Evolutionary conservation across 2,329 filamentous ascomycete species (phyloP).

Genomic region (Fusarium setosum): DNA sequence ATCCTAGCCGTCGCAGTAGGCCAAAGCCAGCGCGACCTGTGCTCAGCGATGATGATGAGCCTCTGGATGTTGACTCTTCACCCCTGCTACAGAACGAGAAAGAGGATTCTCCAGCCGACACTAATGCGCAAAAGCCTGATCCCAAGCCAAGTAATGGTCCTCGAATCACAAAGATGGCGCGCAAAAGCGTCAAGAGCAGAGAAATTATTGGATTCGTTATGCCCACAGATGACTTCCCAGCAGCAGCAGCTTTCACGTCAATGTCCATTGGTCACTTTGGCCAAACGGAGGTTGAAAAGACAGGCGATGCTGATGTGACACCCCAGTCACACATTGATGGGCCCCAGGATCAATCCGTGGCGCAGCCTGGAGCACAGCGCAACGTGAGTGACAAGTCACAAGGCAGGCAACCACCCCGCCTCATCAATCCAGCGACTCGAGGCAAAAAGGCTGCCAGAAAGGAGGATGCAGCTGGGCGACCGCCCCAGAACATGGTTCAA

Average conservation of each 20-base stretch:
- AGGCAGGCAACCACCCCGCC: conserved; percentile 33
- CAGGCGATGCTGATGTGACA: not conserved
- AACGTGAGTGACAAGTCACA: conserved; percentile 13
- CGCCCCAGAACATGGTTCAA: conserved; percentile 56
- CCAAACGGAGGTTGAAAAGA: not conserved
- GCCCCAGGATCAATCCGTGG: not conserved
- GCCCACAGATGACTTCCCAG: conserved; percentile 22
- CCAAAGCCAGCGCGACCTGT: conserved; percentile 7
- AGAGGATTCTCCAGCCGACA: no score
- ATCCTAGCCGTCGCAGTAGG: conserved; percentile 17
- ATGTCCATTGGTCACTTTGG: conserved; percentile 8
- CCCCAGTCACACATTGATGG: not conserved
- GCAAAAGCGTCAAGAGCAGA: conserved; percentile 58
- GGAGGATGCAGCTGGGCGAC: conserved; percentile 62
- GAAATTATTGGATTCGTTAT: conserved; percentile 58
- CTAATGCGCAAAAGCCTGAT: conserved; percentile 4
- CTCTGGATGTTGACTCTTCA: not conserved
- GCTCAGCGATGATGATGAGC: conserved; percentile 22
- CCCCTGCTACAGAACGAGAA: not conserved
- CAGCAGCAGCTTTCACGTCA: conserved; percentile 31
- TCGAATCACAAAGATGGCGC: conserved; percentile 52
- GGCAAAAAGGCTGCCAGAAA: conserved; percentile 65
- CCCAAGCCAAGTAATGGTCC: conserved; percentile 41
- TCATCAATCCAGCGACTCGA: conserved; percentile 62
- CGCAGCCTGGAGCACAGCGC: not conserved